Percentiles rank a stretch among this genome's conserved stretches.
Conservation (phyloP, 768 basidiomycete species). For the Mrakia hoshinonis region DNA sequence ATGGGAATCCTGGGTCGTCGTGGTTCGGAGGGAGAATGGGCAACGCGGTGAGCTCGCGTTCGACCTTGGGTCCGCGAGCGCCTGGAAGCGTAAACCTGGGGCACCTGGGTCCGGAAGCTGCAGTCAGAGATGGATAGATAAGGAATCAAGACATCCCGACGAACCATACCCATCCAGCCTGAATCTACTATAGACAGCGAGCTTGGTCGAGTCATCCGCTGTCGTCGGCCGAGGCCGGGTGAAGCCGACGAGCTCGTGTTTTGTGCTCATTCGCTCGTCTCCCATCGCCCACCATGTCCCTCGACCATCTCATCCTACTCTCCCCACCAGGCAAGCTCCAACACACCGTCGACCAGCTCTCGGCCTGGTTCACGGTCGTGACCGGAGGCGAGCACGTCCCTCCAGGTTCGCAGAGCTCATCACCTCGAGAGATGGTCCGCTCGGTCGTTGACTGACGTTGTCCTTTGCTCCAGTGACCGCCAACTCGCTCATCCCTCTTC, state of each 20-base stretch:
- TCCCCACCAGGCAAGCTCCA: not conserved
- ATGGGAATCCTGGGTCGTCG: too few relatives aligned
- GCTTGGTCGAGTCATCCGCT: too few relatives aligned
- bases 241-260: too few relatives aligned
- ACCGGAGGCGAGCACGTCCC: not conserved
- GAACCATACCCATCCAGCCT: too few relatives aligned
- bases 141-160: too few relatives aligned
- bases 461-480: not conserved
- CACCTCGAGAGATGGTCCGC: not conserved
- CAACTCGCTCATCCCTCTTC: slow-evolving; percentile 6
- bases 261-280: too few relatives aligned
- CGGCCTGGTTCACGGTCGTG: not conserved
- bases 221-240: too few relatives aligned
- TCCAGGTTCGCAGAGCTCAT: not conserved
- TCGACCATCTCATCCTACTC: slow-evolving; percentile 10
- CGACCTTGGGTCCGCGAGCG: too few relatives aligned
- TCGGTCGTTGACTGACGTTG: not conserved
- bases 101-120: not conserved
- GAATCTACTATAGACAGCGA: too few relatives aligned
- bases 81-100: too few relatives aligned
- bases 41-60: too few relatives aligned
- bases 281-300: not conserved
- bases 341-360: not conserved
- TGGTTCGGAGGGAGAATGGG: too few relatives aligned
- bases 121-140: not conserved